Conservation (phyloP, 371 early-diverging fungal genomes). For the Rhizopus arrhizus region DNA sequence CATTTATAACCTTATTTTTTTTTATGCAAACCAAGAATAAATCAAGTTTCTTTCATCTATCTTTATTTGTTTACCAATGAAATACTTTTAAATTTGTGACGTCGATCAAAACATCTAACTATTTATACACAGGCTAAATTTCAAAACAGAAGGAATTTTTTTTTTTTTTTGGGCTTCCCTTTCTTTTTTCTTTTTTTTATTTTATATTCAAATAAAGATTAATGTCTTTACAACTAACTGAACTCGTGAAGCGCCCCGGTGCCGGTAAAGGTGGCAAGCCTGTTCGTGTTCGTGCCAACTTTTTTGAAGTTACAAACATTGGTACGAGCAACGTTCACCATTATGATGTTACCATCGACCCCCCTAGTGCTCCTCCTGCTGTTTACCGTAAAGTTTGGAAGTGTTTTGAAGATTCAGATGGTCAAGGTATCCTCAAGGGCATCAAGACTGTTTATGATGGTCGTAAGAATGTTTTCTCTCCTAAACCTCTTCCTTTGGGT, state of each 20-base stretch:
- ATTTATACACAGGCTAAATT: too few species aligned
- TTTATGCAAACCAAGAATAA: too few species aligned
- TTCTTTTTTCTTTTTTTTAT: conserved; percentile 17
- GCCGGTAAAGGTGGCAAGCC: conserved; percentile 35
- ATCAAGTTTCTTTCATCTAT: too few species aligned
- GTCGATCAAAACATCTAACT: not conserved
- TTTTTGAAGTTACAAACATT: conserved; percentile 52
- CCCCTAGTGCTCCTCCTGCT: conserved; percentile 44
- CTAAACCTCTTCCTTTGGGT: conserved; percentile 43
- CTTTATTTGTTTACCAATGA: too few species aligned
- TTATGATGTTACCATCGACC: conserved; percentile 42
- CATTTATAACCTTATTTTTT: too few species aligned
- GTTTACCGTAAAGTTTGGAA: conserved; percentile 54
- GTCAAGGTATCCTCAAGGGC: conserved; percentile 35
- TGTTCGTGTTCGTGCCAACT: conserved; percentile 40
- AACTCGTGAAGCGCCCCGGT: conserved; percentile 40
- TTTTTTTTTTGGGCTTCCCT: not conserved
- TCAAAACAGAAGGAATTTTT: conserved; percentile 1
- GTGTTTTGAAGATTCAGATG: conserved; percentile 39
- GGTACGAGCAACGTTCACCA: conserved; percentile 48
- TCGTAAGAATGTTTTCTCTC: conserved; percentile 50
- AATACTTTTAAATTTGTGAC: not conserved
- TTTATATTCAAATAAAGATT: conserved; percentile 1
- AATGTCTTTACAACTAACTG: conserved; percentile 41
- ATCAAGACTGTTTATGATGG: conserved; percentile 57